A percentile compares a stretch with the other conserved stretches of the same genome.
These are phyloP conservation scores for Monosporozyma solicola DNA, from an alignment of 805 yeast genomes.

Conservation along the genomic window DNA sequence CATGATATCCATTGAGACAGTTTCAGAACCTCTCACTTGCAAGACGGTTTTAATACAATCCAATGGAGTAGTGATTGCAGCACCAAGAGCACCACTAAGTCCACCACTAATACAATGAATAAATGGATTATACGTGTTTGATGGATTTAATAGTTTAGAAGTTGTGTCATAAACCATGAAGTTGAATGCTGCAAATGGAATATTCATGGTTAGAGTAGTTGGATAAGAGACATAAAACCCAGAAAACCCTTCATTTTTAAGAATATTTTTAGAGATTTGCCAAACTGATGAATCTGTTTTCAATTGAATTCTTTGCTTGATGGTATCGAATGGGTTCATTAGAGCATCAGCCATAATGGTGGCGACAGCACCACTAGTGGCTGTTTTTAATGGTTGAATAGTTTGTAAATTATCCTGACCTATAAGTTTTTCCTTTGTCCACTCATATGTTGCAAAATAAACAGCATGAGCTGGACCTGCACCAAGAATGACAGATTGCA, in stretches of 20 bases:
- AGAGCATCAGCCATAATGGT: slow-evolving; percentile 90
- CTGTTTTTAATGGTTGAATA: slow-evolving; percentile 72
- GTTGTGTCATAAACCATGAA: slow-evolving; percentile 86
- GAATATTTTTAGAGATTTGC: slow-evolving; percentile 35
- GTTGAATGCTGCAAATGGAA: slow-evolving; percentile 91
- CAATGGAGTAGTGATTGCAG: slow-evolving; percentile 88
- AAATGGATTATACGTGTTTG: slow-evolving; percentile 72
- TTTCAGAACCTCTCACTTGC: slow-evolving; percentile 62
- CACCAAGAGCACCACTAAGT: slow-evolving; percentile 89
- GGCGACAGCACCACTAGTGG: slow-evolving; percentile 83
- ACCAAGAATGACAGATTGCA: slow-evolving; percentile 82
- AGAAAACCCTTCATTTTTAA: slow-evolving; percentile 54
- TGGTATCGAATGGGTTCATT: slow-evolving; percentile 95
- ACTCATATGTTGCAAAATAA: slow-evolving; percentile 89
- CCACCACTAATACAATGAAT: slow-evolving; percentile 91
- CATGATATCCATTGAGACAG: slow-evolving; percentile 32
- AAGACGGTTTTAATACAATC: slow-evolving; percentile 88
- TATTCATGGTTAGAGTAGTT: slow-evolving; percentile 81
- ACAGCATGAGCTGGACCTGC: slow-evolving; percentile 99
- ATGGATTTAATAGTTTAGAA: slow-evolving; percentile 72
- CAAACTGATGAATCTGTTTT: slow-evolving; percentile 21
- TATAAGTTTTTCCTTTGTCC: slow-evolving; percentile 38
- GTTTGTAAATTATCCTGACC: slow-evolving; percentile 28
- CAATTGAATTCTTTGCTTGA: slow-evolving; percentile 90
- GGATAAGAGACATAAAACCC: slow-evolving; percentile 92